A percentile compares a stretch with the other conserved stretches of the same genome.
phyloP scores from a whole-genome alignment of 2,329 filamentous ascomycete genomes.

The Daldinia sp. region DNA sequence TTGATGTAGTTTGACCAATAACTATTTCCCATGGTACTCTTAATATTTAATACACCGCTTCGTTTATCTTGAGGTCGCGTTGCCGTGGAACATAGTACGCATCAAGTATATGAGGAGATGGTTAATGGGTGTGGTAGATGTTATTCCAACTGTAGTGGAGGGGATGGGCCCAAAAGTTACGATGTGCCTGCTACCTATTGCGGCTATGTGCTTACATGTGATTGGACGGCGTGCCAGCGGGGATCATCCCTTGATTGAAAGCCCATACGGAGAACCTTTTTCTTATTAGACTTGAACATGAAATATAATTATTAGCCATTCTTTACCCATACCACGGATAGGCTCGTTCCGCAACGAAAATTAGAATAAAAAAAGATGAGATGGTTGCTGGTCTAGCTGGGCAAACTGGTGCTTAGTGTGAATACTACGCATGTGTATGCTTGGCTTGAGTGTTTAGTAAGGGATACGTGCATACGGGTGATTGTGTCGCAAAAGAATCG shows the following conservation, averaged over 20 bases:
- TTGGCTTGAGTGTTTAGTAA: slow-evolving; percentile 12
- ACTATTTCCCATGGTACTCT: slow-evolving; percentile 11
- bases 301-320: too few species aligned
- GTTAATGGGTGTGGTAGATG: background rate
- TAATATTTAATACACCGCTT: slow-evolving; percentile 28
- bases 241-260: slow-evolving; percentile 3
- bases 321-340: background rate
- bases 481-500: background rate
- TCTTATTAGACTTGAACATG: background rate
- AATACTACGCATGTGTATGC: background rate
- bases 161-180: background rate
- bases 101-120: background rate
- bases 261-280: too few species aligned
- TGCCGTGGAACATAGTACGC: background rate
- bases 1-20: slow-evolving; percentile 26
- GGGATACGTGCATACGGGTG: background rate
- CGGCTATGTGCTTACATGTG: slow-evolving; percentile 16
- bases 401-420: background rate
- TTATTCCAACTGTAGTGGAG: too few species aligned
- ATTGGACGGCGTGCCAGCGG: slow-evolving; percentile 13
- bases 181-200: slow-evolving; percentile 17
- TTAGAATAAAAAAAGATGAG: background rate
- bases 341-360: background rate
- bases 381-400: background rate
- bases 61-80: background rate